Conservation (phyloP, 495 filamentous ascomycete species). For the Rostrohypoxylon terebratum region DNA sequence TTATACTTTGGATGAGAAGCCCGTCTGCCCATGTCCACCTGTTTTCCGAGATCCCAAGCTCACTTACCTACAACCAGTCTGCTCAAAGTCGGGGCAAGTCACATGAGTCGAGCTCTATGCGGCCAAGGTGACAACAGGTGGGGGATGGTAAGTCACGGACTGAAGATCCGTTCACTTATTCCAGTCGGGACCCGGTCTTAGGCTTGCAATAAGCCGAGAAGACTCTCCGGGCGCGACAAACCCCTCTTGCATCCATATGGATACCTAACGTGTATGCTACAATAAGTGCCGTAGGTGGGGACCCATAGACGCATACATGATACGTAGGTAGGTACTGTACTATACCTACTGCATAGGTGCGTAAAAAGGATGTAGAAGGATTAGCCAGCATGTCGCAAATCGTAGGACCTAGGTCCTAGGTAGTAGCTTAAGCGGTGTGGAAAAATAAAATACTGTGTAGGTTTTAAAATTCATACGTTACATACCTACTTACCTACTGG, state of each 20-base stretch:
- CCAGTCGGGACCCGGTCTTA: conserved; percentile 10
- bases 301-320: not conserved
- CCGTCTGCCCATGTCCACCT: not conserved
- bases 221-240: not conserved
- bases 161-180: conserved; percentile 8
- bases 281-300: no score
- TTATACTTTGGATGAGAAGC: not conserved
- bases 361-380: not conserved
- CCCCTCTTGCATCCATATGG: no score
- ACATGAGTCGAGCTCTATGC: conserved; percentile 33
- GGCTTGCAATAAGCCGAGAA: not conserved
- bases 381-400: not conserved
- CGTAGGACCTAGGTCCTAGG: not conserved
- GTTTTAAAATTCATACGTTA: conserved; percentile 4
- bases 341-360: not conserved
- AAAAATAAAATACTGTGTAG: not conserved
- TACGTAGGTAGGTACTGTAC: not conserved
- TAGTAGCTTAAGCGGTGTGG: not conserved
- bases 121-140: conserved; percentile 26
- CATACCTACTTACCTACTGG: no score
- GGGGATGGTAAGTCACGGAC: conserved; percentile 12
- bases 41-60: not conserved
- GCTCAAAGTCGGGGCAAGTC: conserved; percentile 13
- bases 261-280: no score
- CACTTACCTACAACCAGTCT: not conserved